These are phyloP conservation scores for Euphorbia peplus DNA, from an alignment of 345 rosid species.

Conservation along the genomic window DNA sequence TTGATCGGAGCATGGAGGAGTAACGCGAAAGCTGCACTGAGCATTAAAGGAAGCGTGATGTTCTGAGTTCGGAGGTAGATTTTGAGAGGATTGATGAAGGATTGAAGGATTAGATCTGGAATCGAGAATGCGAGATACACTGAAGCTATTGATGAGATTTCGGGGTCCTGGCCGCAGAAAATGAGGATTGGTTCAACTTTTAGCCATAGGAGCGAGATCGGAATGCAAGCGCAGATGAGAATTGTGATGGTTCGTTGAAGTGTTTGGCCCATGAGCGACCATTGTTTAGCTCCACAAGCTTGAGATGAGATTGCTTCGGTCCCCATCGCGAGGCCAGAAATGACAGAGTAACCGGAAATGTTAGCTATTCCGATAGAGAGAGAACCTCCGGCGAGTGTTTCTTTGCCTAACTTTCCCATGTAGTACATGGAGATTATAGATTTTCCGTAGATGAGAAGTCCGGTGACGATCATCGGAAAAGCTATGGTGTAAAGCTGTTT, in stretches of 20 bases:
- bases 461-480: constrained; percentile 50
- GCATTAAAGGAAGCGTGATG: constrained; percentile 45
- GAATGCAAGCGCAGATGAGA: constrained; percentile 38
- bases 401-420: constrained; percentile 54
- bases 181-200: constrained; percentile 39
- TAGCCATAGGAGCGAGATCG: constrained; percentile 52
- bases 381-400: constrained; percentile 52
- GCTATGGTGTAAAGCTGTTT: constrained; percentile 43
- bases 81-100: constrained; percentile 42
- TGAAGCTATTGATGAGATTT: constrained; percentile 43
- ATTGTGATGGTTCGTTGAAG: constrained; percentile 49
- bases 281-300: constrained; percentile 53
- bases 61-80: constrained; percentile 54
- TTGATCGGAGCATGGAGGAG: constrained; percentile 44
- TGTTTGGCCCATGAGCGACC: constrained; percentile 52
- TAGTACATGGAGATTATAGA: constrained; percentile 43
- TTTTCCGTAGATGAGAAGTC: constrained; percentile 47
- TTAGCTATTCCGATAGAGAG: constrained; percentile 51
- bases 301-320: constrained; percentile 61
- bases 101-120: constrained; percentile 53
- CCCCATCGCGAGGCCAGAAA: constrained; percentile 54
- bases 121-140: constrained; percentile 36
- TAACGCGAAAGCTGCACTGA: constrained; percentile 44
- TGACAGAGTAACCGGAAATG: constrained; percentile 48
- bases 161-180: constrained; percentile 43